Evolutionary conservation across 2,329 filamentous ascomycete species (phyloP).

Genomic region (Coniella lustricola): DNA sequence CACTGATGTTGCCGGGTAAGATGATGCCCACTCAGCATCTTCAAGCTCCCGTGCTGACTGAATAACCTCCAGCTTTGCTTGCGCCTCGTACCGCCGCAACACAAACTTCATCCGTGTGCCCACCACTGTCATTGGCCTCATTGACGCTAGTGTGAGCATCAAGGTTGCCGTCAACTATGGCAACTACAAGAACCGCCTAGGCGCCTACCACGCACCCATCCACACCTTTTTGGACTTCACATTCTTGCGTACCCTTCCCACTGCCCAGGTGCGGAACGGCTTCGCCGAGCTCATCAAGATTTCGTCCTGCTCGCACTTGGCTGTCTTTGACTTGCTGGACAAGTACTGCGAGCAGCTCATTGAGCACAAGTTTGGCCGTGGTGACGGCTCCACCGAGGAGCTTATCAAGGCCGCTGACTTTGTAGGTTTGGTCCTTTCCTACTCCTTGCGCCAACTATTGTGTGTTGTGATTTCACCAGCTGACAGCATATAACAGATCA

Average conservation of each 20-base stretch:
- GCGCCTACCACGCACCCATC: conserved; percentile 64
- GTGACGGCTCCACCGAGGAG: conserved; percentile 47
- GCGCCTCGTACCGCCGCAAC: conserved; percentile 63
- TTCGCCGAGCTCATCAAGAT: conserved; percentile 74
- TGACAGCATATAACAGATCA: conserved; percentile 37
- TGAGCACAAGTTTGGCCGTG: conserved; percentile 55
- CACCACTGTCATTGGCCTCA: conserved; percentile 68
- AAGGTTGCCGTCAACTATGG: conserved; percentile 75
- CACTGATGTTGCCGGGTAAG: conserved; percentile 68
- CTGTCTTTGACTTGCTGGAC: conserved; percentile 62
- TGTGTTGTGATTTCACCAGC: conserved; percentile 14
- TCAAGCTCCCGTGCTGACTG: conserved; percentile 16
- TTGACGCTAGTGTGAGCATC: conserved; percentile 69
- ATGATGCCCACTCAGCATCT: conserved; percentile 16
- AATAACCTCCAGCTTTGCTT: conserved; percentile 49
- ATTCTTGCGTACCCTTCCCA: conserved; percentile 61
- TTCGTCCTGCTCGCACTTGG: conserved; percentile 59
- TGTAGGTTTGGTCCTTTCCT: conserved; percentile 16
- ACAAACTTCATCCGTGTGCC: conserved; percentile 70
- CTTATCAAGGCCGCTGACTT: conserved; percentile 53
- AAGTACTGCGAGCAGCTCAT: conserved; percentile 64
- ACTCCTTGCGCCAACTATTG: neutral
- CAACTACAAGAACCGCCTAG: conserved; percentile 68
- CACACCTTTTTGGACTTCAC: conserved; percentile 69
- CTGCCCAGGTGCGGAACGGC: conserved; percentile 63